Evolutionary conservation across 225 moss, liverwort and hornwort species (phyloP), one percentile per base, ranked within the genome.

Genomic region (Pleurozium schreberi): DNA sequence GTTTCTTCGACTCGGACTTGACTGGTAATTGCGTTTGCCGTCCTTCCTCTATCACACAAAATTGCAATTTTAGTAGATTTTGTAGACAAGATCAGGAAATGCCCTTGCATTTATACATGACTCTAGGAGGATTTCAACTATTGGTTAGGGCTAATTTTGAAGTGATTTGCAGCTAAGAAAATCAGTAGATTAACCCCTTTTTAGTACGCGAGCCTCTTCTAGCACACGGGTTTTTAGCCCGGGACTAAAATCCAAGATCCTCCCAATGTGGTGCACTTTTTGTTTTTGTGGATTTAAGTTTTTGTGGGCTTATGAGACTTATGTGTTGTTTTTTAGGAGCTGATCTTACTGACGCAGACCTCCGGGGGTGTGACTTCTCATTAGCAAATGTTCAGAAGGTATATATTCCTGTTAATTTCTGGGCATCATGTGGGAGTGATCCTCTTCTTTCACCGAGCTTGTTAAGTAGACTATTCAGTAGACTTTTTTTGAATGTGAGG

Each of bases 1-100:
- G 97, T 90, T 98, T 98, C 86, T 98, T 98, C 49, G 98, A 98
- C 89, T 95, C 96, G 7, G 97, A 98, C 85, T 93, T 98, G 75
- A 98, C 97, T 40, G 98, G 98, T 98, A 90, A 89, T 71, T 83
- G 74, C 81, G 22, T 42, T 82, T 10, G 10, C 47, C 45, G 23
- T 67, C 28, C 57, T 63, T 49, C 19, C 31, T 66, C 23, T 58
- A 43, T 75, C 47, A 38, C 66, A 27, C 66, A 83, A 53, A 52
- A 67, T 49, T 58, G 20, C 38, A 14, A 25, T 75, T 53, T 53
- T 4, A 42, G 11, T 52, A 64, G 14, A 11, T 19, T 40, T 52
- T 59, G 36, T 20, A 27, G 57, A 49, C n/a, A 65, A 9, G 83
- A 78, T 60, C 28, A 43, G 18, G 70, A 52, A n/a, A 52, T 43